Evolutionary conservation across 176 grass and related monocot species (phyloP), one percentile per base, ranked within the genome.

Genomic region (Pharus latifolius): DNA sequence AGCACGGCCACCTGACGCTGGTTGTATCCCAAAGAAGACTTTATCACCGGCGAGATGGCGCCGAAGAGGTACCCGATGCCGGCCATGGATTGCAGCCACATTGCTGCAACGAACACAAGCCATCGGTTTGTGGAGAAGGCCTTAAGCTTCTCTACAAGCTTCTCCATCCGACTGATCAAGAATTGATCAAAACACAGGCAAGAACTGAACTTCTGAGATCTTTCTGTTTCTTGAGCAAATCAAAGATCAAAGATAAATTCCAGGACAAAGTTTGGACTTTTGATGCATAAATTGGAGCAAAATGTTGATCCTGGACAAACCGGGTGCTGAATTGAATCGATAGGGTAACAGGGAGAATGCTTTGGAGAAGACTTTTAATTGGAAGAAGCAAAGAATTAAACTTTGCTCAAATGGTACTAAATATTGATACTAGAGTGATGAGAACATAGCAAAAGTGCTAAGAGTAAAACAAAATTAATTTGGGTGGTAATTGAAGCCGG

Each of bases 11-110:
- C 82, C 76, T 92, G 83, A 20, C 88, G 80, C 77, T 96, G 92
- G 80, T 96, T 92, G 85, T 96, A 96, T 14, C 92, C 92, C 11
- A 96, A 73, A 11, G 85, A 63, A 9, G 22, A 62, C 85, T 96
- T 96, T 43, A 96, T 63, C 34, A 89, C 77, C 2, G 92, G 92
- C 55, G 92, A 96, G 46, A 96, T 79, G 65, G 83, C 76, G 49
- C 92, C 92, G 59, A 96, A 96, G 34, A 96, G 80, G 70, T 96
- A 96, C 3, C 92, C 88, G 52, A 96, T 85, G 13, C 92, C 92
- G 1, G 88, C 92, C 42, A 96, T 84, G 31, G 92, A 89, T 44
- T 96, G 92, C 76, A 96, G 65, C 92, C 92, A 96, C 92, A 96
- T 92, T 74, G 92, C 85, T 12, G 86, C 88, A 2, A 96, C 88